These are phyloP conservation scores for Oryza nivara DNA, from an alignment of 176 grass and related monocot species.

Conservation along the genomic window DNA sequence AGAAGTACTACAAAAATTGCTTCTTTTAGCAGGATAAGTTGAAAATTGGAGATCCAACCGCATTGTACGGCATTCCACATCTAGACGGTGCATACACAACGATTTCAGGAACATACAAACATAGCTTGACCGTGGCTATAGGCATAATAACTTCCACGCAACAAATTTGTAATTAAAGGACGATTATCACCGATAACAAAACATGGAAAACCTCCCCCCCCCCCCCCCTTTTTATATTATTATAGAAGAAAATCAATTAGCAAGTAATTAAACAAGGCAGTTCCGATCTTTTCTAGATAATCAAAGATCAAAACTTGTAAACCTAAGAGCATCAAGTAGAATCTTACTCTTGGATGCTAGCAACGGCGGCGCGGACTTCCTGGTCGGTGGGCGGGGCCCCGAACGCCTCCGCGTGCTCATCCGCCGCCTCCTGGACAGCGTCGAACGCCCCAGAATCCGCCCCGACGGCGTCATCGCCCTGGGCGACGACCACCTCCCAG, in stretches of 20 bases:
- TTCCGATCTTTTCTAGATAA: slow-evolving; percentile 18
- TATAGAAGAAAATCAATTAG: background rate
- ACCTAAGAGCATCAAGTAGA: background rate
- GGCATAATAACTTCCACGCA: slow-evolving; percentile 7
- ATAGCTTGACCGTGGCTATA: background rate
- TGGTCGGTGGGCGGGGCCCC: slow-evolving; percentile 56
- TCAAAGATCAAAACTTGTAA: background rate
- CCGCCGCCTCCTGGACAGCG: background rate
- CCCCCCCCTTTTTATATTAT: too few relatives aligned
- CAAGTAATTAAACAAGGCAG: background rate
- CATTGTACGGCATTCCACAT: slow-evolving; percentile 2
- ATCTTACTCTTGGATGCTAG: slow-evolving; percentile 73
- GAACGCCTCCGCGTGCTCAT: slow-evolving; percentile 37
- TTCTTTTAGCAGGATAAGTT: background rate
- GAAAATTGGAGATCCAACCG: background rate
- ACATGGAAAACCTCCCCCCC: background rate
- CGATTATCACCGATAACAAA: background rate
- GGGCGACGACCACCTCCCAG: slow-evolving; percentile 48
- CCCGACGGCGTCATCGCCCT: background rate
- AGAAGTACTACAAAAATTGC: background rate
- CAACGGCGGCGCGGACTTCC: slow-evolving; percentile 71
- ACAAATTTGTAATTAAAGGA: background rate
- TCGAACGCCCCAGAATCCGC: background rate
- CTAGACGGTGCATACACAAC: slow-evolving; percentile 15
- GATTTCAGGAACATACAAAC: background rate